Evolutionary conservation across 495 filamentous ascomycete genomes (phyloP), one percentile per base, ranked within the genome.

Genomic region (Penicillium cinerascens): DNA sequence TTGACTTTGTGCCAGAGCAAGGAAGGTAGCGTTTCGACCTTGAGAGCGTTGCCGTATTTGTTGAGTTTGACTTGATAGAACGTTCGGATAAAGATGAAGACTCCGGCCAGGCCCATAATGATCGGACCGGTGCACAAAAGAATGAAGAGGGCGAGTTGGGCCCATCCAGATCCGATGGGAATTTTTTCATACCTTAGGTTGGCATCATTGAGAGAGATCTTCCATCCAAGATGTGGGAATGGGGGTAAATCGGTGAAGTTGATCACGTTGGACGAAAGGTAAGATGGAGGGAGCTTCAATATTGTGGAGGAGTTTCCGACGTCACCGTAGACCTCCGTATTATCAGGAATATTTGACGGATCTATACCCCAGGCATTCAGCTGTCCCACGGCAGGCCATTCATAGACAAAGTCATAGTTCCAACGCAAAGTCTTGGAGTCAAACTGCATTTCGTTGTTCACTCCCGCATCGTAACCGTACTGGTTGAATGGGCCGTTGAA

Each of bases 381-480:
- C 49, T 74, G 73, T 23, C 76, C 74, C 9, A 71, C 48, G 10
- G 66, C 60, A 4, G 78, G 78, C 72, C 72, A 80, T 56, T 82
- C 78, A 20, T 68, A 64, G 69, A 80, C 77, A 37, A 82, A 72
- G 39, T 79, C 62, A 49, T 71, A 78, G 17, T 67, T 59, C 78
- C 78, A 82, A 8, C 62, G 53, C 15, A 70, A 74, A 18, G 72
- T 78, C 43, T 74, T 58, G 7, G 62, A 58, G 35, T 76, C 64
- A 33, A 77, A 73, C 18, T 71, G 52, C 78, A 87, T 82, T 26
- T 67, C 57, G 42, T 76, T 76, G 1, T 63, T 56, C 36, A 84
- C 51, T 13, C 84, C 84, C 10, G 75, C 67, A 56, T 87, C 84
- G 56, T 81, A 85, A 21, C 84, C 83, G 62, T 77, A 87, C 47